These are phyloP conservation scores for Hydnum rufescens DNA, from an alignment of 768 basidiomycete species.

Conservation along the genomic window DNA sequence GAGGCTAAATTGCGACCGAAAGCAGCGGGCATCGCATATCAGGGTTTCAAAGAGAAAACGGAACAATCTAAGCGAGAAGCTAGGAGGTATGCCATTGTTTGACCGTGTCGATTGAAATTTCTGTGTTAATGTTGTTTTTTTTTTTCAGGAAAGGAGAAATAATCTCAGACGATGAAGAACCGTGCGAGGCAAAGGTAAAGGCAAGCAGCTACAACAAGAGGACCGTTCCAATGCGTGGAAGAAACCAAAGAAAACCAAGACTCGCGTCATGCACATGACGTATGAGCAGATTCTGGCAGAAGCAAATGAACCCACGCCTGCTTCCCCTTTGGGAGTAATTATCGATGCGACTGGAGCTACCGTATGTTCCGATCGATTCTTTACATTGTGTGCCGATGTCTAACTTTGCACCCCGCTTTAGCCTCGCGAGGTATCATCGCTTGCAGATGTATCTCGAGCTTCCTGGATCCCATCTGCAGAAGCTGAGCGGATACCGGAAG, in stretches of 20 bases:
- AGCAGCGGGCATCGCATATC: constrained; percentile 63
- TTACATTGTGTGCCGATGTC: constrained; percentile 7
- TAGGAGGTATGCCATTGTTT: constrained; percentile 27
- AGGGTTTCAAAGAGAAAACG: constrained; percentile 76
- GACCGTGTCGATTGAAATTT: background rate
- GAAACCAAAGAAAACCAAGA: constrained; percentile 63
- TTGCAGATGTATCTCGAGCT: constrained; percentile 54
- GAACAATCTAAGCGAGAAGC: constrained; percentile 70
- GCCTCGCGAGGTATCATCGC: constrained; percentile 73
- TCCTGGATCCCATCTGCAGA: constrained; percentile 81
- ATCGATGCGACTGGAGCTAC: constrained; percentile 90
- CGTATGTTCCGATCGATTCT: constrained; percentile 37
- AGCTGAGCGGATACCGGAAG: constrained; percentile 77
- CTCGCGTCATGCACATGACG: constrained; percentile 80
- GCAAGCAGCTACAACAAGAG: constrained; percentile 29
- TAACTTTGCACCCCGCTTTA: constrained; percentile 16
- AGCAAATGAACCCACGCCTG: constrained; percentile 38
- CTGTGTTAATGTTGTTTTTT: background rate
- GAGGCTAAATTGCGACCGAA: constrained; percentile 71
- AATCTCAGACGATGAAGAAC: constrained; percentile 54
- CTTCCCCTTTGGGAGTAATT: constrained; percentile 52
- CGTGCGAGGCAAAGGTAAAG: constrained; percentile 28
- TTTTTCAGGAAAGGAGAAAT: constrained; percentile 25
- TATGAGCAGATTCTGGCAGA: constrained; percentile 92
- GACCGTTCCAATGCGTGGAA: constrained; percentile 68